phyloP scores from a whole-genome alignment of 805 yeast species.

The Cyberlindnera xylosilytica region DNA sequence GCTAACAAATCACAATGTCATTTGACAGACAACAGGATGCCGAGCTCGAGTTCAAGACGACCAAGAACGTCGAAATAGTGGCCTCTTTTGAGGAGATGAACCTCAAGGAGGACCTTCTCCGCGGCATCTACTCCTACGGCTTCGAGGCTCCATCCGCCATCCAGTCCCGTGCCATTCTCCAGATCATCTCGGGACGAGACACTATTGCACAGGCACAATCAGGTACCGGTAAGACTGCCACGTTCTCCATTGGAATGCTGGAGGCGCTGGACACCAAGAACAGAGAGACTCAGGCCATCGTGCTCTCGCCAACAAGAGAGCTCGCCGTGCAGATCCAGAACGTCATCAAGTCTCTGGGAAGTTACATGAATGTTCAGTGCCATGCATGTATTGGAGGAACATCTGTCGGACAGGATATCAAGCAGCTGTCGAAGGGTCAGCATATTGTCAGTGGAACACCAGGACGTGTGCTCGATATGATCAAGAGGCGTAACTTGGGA shows the following conservation, averaged over 20 bases:
- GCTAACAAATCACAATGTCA: conserved; percentile 43
- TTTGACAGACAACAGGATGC: conserved; percentile 59
- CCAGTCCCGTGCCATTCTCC: conserved; percentile 95
- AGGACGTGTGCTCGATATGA: conserved; percentile 90
- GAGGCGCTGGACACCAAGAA: conserved; percentile 76
- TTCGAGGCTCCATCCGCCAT: conserved; percentile 96
- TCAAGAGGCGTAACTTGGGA: conserved; percentile 73
- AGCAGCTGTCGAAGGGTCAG: conserved; percentile 71
- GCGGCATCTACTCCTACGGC: conserved; percentile 83
- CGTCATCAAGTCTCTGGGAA: conserved; percentile 84
- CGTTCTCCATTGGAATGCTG: conserved; percentile 90
- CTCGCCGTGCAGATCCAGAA: conserved; percentile 89
- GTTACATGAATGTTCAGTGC: conserved; percentile 78
- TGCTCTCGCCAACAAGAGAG: conserved; percentile 95
- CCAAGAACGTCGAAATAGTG: conserved; percentile 52
- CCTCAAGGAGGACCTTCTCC: conserved; percentile 58
- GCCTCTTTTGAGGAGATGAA: conserved; percentile 75
- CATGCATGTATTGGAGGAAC: conserved; percentile 97
- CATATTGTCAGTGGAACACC: conserved; percentile 97
- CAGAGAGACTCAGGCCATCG: conserved; percentile 82
- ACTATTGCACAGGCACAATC: conserved; percentile 98
- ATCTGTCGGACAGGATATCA: conserved; percentile 74
- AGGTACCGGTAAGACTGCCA: conserved; percentile 99
- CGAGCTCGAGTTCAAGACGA: conserved; percentile 58
- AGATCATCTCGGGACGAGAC: conserved; percentile 91